Conservation (phyloP, 306 rosid genomes). For the Luffa acutangula region DNA sequence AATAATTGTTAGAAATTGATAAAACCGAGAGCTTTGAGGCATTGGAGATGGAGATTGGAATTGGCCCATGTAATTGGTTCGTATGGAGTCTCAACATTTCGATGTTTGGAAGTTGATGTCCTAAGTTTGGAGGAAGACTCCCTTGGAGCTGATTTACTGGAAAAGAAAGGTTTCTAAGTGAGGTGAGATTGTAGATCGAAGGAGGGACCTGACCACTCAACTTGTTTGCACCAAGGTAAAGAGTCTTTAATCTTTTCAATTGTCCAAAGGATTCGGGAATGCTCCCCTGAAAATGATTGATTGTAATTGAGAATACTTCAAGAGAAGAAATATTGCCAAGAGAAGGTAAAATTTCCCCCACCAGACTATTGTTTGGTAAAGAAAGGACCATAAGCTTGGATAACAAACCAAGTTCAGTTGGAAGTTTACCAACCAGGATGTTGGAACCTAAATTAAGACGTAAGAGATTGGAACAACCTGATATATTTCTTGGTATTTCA, state of each 20-base stretch:
- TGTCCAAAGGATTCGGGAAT: slow-evolving; percentile 15
- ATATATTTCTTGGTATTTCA: not conserved
- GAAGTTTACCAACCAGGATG: slow-evolving; percentile 5
- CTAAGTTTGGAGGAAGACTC: slow-evolving; percentile 13
- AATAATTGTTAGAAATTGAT: not conserved
- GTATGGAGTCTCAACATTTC: not conserved
- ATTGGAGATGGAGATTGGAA: slow-evolving; percentile 15
- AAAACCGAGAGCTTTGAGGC: not conserved
- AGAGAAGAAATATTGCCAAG: slow-evolving; percentile 17
- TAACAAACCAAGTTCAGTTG: not conserved
- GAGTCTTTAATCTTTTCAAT: not conserved
- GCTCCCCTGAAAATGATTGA: slow-evolving; percentile 10
- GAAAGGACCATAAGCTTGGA: not conserved
- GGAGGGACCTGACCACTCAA: slow-evolving; percentile 13
- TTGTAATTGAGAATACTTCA: too few relatives aligned
- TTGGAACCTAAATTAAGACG: not conserved
- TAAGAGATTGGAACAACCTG: slow-evolving; percentile 9
- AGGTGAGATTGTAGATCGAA: slow-evolving; percentile 15
- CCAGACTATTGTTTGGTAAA: not conserved
- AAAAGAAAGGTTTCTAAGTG: not conserved
- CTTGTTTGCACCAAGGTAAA: not conserved
- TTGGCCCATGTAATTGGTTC: slow-evolving; percentile 4
- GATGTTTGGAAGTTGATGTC: slow-evolving; percentile 6
- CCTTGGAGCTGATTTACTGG: slow-evolving; percentile 3
- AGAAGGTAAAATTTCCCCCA: slow-evolving; percentile 14